These are phyloP conservation scores for Pascua guehoae DNA, from an alignment of 1,284 basidiomycete species.

Conservation along the genomic window DNA sequence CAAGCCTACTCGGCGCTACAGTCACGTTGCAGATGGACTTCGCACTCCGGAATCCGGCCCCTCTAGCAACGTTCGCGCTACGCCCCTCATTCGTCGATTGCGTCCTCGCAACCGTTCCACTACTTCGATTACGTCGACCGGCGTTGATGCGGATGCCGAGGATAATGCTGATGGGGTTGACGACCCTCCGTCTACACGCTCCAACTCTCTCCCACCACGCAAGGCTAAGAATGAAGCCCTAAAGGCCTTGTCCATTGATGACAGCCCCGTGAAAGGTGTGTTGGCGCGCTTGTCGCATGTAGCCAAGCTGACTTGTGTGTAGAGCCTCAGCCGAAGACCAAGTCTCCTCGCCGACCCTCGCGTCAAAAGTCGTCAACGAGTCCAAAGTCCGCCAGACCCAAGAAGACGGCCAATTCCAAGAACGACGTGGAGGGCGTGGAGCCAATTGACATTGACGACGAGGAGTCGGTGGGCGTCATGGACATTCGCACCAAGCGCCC, in stretches of 20 bases:
- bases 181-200: background rate
- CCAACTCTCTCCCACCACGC: background rate
- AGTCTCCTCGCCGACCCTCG: no score
- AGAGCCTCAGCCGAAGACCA: no score
- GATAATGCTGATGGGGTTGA: slow-evolving; percentile 42
- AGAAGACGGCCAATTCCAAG: no score
- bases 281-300: no score
- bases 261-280: no score
- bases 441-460: no score
- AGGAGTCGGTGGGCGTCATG: background rate
- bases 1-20: background rate
- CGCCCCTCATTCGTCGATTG: slow-evolving; percentile 56
- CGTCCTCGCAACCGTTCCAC: slow-evolving; percentile 24
- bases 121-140: slow-evolving; percentile 30
- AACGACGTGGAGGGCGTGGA: no score
- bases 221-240: background rate
- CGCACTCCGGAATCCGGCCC: background rate
- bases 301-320: no score
- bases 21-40: background rate
- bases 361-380: no score
- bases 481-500: slow-evolving; percentile 30
- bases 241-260: background rate
- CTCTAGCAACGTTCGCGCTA: slow-evolving; percentile 28
- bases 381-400: no score
- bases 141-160: slow-evolving; percentile 51